Percentiles rank a stretch among this genome's conserved stretches.
phyloP scores from a whole-genome alignment of 108 stramenopile genomes.

The Seminavis robusta region DNA sequence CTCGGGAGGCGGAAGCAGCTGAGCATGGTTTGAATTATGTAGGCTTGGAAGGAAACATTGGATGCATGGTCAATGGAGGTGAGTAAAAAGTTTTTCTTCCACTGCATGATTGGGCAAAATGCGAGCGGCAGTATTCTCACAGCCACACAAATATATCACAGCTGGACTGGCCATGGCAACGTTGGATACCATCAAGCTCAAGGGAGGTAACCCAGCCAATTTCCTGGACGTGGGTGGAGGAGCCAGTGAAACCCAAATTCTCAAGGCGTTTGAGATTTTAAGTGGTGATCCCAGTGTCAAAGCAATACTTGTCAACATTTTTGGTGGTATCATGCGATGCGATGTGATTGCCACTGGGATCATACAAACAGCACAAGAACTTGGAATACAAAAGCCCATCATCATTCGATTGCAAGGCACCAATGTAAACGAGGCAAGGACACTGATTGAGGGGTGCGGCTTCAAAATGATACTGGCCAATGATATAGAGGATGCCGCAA shows the following conservation, averaged over 20 bases:
- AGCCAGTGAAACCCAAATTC: constrained; percentile 70
- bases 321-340: constrained; percentile 96
- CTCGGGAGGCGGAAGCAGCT: constrained; percentile 77
- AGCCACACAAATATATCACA: too few species aligned
- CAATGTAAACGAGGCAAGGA: constrained; percentile 87
- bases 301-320: constrained; percentile 94
- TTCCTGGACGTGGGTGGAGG: constrained; percentile 95
- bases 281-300: constrained; percentile 69
- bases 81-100: too few species aligned
- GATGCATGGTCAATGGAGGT: constrained; percentile 99
- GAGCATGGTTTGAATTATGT: constrained; percentile 94
- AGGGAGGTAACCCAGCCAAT: constrained; percentile 93
- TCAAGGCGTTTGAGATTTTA: constrained; percentile 78
- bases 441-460: constrained; percentile 72
- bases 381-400: constrained; percentile 84
- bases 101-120: too few species aligned
- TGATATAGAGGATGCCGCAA: constrained; percentile 92
- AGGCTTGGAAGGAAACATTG: constrained; percentile 94
- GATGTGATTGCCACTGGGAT: constrained; percentile 93
- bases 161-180: constrained; percentile 96
- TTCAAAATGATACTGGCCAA: constrained; percentile 57
- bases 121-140: too few species aligned
- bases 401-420: constrained; percentile 93
- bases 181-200: constrained; percentile 94
- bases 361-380: constrained; percentile 75